Evolutionary conservation across 75 land plant species (phyloP).

Genomic region (Sequoia sempervirens): DNA sequence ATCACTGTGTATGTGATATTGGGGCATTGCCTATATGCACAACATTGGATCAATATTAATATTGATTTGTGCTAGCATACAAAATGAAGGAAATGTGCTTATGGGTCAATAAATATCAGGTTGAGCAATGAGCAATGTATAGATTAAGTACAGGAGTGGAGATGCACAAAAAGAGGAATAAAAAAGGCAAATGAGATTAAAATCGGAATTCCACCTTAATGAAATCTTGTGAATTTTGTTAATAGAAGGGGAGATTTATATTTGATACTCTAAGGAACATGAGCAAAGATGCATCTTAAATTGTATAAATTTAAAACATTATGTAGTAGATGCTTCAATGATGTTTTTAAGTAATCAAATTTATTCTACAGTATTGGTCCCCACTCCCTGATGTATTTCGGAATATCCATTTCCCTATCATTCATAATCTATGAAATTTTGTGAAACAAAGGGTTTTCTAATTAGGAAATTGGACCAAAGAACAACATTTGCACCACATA

Average conservation of each 20-base stretch:
- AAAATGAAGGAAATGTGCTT: too few relatives aligned
- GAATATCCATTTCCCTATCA: neutral
- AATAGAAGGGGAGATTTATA: neutral
- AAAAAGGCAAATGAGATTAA: neutral
- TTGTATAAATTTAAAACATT: neutral
- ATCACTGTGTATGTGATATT: too few relatives aligned
- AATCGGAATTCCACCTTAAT: neutral
- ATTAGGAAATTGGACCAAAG: neutral
- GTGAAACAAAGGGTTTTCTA: neutral
- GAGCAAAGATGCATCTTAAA: neutral
- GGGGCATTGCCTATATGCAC: too few relatives aligned
- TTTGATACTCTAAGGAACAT: neutral
- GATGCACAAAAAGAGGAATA: neutral
- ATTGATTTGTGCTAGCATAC: too few relatives aligned
- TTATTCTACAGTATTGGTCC: neutral
- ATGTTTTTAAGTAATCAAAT: neutral
- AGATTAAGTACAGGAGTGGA: neutral
- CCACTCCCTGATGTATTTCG: neutral
- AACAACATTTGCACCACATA: neutral
- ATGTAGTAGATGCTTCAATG: neutral
- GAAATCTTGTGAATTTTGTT: neutral
- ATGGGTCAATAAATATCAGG: too few relatives aligned
- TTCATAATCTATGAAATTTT: neutral
- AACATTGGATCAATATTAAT: too few relatives aligned
- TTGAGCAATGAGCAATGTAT: neutral